These are phyloP conservation scores for Penicillium sp. DNA, from an alignment of 2,329 filamentous ascomycete species.

Conservation along the genomic window DNA sequence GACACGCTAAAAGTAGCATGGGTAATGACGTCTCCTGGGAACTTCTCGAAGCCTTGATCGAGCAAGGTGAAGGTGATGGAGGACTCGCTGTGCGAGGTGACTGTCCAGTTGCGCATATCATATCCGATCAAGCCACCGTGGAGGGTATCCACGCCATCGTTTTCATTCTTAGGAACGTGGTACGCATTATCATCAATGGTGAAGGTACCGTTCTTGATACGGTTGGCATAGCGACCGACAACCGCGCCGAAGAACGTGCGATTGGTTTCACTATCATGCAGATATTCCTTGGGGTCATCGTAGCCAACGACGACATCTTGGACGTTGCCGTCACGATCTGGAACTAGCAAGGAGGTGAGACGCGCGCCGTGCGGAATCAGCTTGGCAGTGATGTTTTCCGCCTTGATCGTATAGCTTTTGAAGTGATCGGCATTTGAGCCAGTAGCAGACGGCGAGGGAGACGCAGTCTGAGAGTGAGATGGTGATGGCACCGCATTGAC, in stretches of 20 bases:
- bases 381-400: conserved; percentile 50
- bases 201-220: conserved; percentile 59
- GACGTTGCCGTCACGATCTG: conserved; percentile 49
- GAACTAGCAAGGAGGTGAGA: conserved; percentile 50
- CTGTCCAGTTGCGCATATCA: conserved; percentile 52
- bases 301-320: conserved; percentile 55
- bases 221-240: conserved; percentile 56
- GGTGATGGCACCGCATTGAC: conserved; percentile 21
- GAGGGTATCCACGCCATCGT: conserved; percentile 52
- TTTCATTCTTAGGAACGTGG: conserved; percentile 53
- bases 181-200: conserved; percentile 49
- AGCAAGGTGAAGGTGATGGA: conserved; percentile 50
- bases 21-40: conserved; percentile 50
- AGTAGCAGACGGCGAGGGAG: conserved; percentile 10
- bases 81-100: conserved; percentile 42
- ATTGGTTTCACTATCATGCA: conserved; percentile 47
- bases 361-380: conserved; percentile 52
- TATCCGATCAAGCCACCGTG: conserved; percentile 53
- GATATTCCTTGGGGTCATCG: conserved; percentile 47
- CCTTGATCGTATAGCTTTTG: conserved; percentile 47
- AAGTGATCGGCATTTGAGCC: conserved; percentile 33
- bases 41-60: conserved; percentile 45
- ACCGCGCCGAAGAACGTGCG: conserved; percentile 51
- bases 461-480: conserved; percentile 8
- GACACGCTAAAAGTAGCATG: conserved; percentile 49